Conservation (phyloP, 2,329 filamentous ascomycete genomes). For the Exophiala mesophila region DNA sequence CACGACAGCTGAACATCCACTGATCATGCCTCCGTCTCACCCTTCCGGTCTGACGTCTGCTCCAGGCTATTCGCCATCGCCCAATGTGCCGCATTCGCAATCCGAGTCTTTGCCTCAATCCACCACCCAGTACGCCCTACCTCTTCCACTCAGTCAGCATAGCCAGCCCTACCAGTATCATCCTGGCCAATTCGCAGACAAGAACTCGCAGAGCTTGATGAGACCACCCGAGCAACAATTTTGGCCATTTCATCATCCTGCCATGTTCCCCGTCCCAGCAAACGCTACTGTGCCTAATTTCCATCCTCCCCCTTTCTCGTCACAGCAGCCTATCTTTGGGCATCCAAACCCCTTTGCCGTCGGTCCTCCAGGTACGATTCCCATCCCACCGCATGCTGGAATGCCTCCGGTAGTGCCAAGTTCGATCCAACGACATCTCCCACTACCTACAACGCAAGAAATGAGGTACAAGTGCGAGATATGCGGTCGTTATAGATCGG, state of each 20-base stretch:
- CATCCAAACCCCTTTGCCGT: constrained; percentile 4
- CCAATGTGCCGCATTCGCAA: constrained; percentile 16
- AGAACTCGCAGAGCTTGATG: constrained; percentile 1
- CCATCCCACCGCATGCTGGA: constrained; percentile 3
- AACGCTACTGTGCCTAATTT: constrained; percentile 7
- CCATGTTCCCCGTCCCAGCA: constrained; percentile 9
- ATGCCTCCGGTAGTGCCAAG: background rate
- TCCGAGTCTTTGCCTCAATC: constrained; percentile 12
- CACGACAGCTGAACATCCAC: background rate
- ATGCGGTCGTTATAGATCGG: constrained; percentile 25
- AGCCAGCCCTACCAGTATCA: constrained; percentile 10
- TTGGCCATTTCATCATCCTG: constrained; percentile 6
- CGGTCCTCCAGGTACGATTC: constrained; percentile 1
- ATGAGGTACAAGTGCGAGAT: constrained; percentile 25
- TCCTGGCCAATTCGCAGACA: constrained; percentile 1
- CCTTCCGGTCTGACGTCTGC: constrained; percentile 2
- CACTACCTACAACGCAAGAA: constrained; percentile 7
- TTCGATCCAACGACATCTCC: background rate
- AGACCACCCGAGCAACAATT: constrained; percentile 9
- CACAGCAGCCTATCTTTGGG: constrained; percentile 3
- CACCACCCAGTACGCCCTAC: constrained; percentile 13
- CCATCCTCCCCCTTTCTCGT: constrained; percentile 1
- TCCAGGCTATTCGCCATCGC: constrained; percentile 1
- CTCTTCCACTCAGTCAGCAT: no score
- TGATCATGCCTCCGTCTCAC: constrained; percentile 9